Base-by-base conservation (phyloP, 2,329 filamentous ascomycete genomes). In the Sordariomycetes sp. region DNA sequence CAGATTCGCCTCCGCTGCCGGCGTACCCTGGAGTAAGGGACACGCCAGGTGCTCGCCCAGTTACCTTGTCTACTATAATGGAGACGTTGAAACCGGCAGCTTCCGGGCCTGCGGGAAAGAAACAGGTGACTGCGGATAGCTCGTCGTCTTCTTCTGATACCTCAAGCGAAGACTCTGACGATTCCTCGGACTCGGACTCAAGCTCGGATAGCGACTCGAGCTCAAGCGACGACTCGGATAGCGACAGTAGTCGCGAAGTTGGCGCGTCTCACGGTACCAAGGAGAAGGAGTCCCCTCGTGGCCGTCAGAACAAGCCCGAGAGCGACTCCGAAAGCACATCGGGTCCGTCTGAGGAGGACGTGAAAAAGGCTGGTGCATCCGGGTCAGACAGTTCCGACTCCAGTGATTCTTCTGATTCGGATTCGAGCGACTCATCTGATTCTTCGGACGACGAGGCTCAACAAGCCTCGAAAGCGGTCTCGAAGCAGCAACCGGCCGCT, bases 171-270 rank as follows among this genome's bases (percentile, higher is more conserved):
- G 28, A 36, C 51, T 20, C 48, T 3, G 24, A 22, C 2, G 12
- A 48, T 8, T 22, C 13, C 17, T 60, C 54, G 34, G 64, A 62
- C 13, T 65, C 68, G 10, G 67, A 68, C 36, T 69, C 65, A 2
- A 65, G 67, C 10, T 66, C 65, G 55, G 65, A 64, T 25, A 70
- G 67, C 15, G 69, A 70, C 0, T 71, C 71, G 4, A 32, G 28
- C 8, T 32, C 28, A 32, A 32, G 28, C 8, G 28, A 32, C 28
- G 75, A 74, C 34, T 71, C 70, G 58, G 45, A 50, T n/a, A 10
- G 10, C 15, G 45, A 32, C 6, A 24, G 20, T 50, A 24, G 45
- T 20, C 20, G 45, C 45, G 20, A 24, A 20, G 28, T 32, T 32
- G 28, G 28, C 28, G 28, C 28, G 28, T 32, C 28, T 32, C 28